Base-by-base conservation (phyloP, 2,329 filamentous ascomycete genomes). In the Cercospora sp. region DNA sequence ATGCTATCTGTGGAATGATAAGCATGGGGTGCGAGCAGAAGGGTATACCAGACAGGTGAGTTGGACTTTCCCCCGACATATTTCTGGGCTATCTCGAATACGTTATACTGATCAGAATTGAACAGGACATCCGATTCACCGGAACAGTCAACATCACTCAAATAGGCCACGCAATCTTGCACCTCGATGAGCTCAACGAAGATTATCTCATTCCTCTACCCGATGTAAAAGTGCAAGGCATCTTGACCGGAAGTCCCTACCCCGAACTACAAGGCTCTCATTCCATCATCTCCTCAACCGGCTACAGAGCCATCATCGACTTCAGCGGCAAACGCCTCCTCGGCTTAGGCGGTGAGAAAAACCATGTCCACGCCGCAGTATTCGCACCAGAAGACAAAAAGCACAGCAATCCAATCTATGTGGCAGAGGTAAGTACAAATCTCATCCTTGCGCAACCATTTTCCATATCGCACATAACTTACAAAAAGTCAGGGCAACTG, bases 1-100 rank as follows among this genome's bases (percentile, higher is more conserved):
- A 3, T 83, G 82, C 69, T 82, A 82, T 69, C 74, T 83, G 12
- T 82, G 80, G 79, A 83, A 83, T 59, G 79, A 81, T 12, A 79
- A 80, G 67, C 72, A 79, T 57, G 80, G 81, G 0, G 76, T 83
- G 12, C 72, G 79, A 45, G 81, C 81, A 9, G 79, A 83, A 69
- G 82, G 82, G 0, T 83, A 82, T 69, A 82, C 81, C 8, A 76
- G 81, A 59, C 81, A 83, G 70, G 60, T 63, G 42, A 55, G 31
- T 12, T 31, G 3, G 31, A 33, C 3, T 13, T 33, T 4, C 10
- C 5, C 31, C 9, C 31, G 3, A 5, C 13, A 33, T 5, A 12
- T 18, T 18, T 30, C 16, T 26, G 31, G 18, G 45, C 33, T 6
- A 5, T 8, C 5, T 16, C 23, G 2, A 30, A 23, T 26, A 18